Percentiles rank a stretch among this genome's conserved stretches.
Conservation (phyloP, 1,139 yeast genomes). For the Zhuliangozyma blackwelliae region DNA sequence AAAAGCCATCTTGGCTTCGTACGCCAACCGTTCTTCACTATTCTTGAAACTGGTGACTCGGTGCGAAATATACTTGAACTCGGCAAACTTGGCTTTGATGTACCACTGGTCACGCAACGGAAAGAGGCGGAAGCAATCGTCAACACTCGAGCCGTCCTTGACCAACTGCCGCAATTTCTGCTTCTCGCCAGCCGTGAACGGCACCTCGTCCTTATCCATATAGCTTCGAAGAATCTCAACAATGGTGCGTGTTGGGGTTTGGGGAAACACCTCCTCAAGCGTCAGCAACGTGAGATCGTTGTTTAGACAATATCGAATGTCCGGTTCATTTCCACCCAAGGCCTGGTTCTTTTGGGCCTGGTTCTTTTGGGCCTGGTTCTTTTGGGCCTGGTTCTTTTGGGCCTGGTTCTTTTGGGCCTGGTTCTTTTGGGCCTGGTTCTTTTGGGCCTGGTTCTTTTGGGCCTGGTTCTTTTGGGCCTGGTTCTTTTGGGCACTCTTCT, state of each 20-base stretch:
- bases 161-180: conserved; percentile 8
- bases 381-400: no score
- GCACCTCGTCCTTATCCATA: conserved; percentile 2
- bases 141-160: conserved; percentile 4
- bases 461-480: no score
- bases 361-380: neutral
- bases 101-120: conserved; percentile 12
- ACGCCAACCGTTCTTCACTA: conserved; percentile 27
- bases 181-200: conserved; percentile 16
- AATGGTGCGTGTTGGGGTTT: conserved; percentile 1
- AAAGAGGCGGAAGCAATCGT: conserved; percentile 9
- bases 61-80: conserved; percentile 18
- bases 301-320: conserved; percentile 4
- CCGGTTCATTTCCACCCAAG: no score
- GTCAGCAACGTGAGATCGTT: conserved; percentile 10
- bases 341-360: no score
- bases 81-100: conserved; percentile 17
- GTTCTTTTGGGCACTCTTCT: no score
- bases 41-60: conserved; percentile 24
- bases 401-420: no score
- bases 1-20: conserved; percentile 38
- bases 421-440: no score
- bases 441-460: no score
- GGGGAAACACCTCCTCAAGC: conserved; percentile 8
- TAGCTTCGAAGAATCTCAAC: conserved; percentile 1